Base-by-base conservation (phyloP, 306 rosid species). In the Delonix regia region DNA sequence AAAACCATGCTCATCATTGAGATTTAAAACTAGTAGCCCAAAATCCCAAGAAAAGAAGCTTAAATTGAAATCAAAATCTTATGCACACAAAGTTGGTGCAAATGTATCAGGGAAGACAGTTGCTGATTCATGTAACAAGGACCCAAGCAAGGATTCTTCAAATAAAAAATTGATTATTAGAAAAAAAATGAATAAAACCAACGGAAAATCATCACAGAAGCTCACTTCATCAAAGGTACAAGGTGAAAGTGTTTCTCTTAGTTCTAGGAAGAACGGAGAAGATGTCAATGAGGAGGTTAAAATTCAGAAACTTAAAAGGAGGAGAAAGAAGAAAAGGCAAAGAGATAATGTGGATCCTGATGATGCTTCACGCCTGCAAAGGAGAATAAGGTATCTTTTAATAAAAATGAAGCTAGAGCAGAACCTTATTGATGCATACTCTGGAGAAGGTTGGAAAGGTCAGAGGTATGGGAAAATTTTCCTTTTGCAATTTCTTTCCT, bases 371-470 rank as follows among this genome's bases (percentile, higher is more conserved):
- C 96, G 97, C 71, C 71, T 94, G 82, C 89, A 88, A 79, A 87
- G 97, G 84, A 90, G 98, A 86, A 83, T 90, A 57, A 87, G 97
- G 81, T 94, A 94, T 69, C 91, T 94, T 18, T 38, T 91, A 78
- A 88, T 87, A 75, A 91, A 94, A 83, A 90, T 94, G 82, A 94
- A 90, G 81, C 85, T 86, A 73, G 98, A 94, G 88, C 98, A 94
- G 89, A 90, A 90, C 91, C 97, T 94, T 44, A 90, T 94, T 69
- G 98, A 94, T 86, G 97, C 98, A 73, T 94, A 94, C 87, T 85
- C 97, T 76, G 92, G 87, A 60, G 98, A 94, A 85, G 97, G 98
- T 78, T 91, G 98, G 98, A 94, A 91, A 79, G 98, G 98, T 71
- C 96, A 94, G 78, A 94, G 98, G 98, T 94, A 87, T 52, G 55